Base-by-base conservation (phyloP, 805 yeast genomes). In the Isabelozyma heimii region DNA sequence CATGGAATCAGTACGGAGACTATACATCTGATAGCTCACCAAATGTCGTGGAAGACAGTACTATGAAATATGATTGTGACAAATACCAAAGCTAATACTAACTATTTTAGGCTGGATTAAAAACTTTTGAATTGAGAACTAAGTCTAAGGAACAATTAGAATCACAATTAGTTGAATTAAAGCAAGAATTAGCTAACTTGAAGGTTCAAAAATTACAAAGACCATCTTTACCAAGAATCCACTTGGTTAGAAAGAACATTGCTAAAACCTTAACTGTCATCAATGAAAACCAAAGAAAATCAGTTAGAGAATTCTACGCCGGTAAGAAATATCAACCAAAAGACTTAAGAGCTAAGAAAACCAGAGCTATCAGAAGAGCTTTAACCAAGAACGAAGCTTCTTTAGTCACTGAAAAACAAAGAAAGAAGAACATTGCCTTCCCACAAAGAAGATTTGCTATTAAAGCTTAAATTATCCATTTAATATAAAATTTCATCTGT, bases 331-430 rank as follows among this genome's bases (percentile, higher is more conserved):
- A 84, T 86, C 82, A 84, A 77, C 98, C 99, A 83, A 91, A 92
- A 84, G 97, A 91, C 77, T 85, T 94, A 81, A 92, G 98, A 83
- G 96, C 91, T 68, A 94, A 94, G 92, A 89, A 94, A 88, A 94
- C 99, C 80, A 92, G 98, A 87, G 98, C 99, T 77, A 80, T 92
- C 80, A 92, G 99, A 89, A 89, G 98, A 85, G 84, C 85, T 73
- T 84, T 94, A 73, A 84, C 97, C 77, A 82, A 87, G 72, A 76
- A 77, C 77, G 97, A 94, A 82, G 85, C 89, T 74, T 70, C 82
- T 67, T 79, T 80, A 75, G 77, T 79, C 75, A 92, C 98, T 70
- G 87, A 79, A 66, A 91, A 88, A 84, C 90, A 91, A 74, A 83
- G 82, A 79, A 94, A 94, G 91, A 85, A 82, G 80, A 83, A 83